Evolutionary conservation across 495 filamentous ascomycete genomes (phyloP).

Genomic region (Arthonia radiata): DNA sequence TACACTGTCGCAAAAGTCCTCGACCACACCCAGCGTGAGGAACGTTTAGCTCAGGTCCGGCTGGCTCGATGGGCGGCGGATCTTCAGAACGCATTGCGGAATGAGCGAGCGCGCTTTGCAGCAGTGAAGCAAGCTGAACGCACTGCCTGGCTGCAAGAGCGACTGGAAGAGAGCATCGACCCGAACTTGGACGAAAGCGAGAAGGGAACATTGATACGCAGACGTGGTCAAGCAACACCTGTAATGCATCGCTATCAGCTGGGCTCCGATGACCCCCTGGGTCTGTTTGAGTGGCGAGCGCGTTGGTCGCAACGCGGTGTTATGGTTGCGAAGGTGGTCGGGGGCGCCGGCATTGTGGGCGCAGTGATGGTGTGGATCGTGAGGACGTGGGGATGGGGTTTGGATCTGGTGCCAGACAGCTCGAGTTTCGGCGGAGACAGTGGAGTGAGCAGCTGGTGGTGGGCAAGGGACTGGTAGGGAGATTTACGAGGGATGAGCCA

Average conservation of each 20-base stretch:
- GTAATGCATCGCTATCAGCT: constrained; percentile 15
- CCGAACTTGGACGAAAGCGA: constrained; percentile 35
- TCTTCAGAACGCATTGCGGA: constrained; percentile 57
- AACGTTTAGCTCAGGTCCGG: constrained; percentile 50
- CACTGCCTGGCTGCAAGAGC: constrained; percentile 55
- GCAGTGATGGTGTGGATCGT: constrained; percentile 31
- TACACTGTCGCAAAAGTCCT: too few species aligned
- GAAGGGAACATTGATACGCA: constrained; percentile 14
- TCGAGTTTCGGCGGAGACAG: too few species aligned
- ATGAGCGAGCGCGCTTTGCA: constrained; percentile 58
- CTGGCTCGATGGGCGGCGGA: constrained; percentile 79
- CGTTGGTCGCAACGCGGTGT: constrained; percentile 39
- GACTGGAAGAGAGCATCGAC: constrained; percentile 44
- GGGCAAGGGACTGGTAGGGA: too few species aligned
- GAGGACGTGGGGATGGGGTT: constrained; percentile 2
- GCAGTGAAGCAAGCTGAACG: constrained; percentile 44
- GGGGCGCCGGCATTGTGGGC: constrained; percentile 46
- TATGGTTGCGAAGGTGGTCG: constrained; percentile 53
- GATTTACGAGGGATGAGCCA: too few species aligned
- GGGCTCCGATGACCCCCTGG: constrained; percentile 46
- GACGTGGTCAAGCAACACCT: constrained; percentile 22
- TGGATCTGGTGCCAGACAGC: too few species aligned
- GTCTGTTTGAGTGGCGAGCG: constrained; percentile 44
- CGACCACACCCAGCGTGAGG: constrained; percentile 48
- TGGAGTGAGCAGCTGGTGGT: too few species aligned